A percentile compares a stretch with the other conserved stretches of the same genome.
Conservation (phyloP, 305 asterid species). For the Stenogyne calaminthoides region DNA sequence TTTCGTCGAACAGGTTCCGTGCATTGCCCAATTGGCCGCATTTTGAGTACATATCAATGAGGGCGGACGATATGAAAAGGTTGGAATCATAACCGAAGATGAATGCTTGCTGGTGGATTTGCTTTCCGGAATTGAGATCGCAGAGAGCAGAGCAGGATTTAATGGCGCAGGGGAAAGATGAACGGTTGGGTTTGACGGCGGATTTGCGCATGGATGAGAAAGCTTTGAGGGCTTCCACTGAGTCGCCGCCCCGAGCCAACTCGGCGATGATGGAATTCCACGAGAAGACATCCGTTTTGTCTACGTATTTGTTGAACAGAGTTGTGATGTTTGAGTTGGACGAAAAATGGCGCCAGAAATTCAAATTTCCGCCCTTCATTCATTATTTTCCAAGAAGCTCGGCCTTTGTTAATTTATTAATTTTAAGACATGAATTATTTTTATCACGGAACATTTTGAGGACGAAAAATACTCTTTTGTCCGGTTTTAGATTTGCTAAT, state of each 20-base stretch:
- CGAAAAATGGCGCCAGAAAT: constrained; percentile 29
- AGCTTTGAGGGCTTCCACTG: constrained; percentile 72
- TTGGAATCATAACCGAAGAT: constrained; percentile 63
- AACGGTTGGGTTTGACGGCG: constrained; percentile 66
- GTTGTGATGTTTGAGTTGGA: constrained; percentile 43
- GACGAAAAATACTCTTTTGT: too few species aligned
- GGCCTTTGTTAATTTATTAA: not conserved
- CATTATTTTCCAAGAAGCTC: constrained; percentile 6
- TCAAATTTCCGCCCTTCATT: constrained; percentile 34
- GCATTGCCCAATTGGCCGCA: constrained; percentile 67
- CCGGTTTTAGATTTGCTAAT: too few species aligned
- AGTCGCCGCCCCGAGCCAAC: constrained; percentile 81
- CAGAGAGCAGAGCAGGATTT: constrained; percentile 75
- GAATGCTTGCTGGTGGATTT: constrained; percentile 79
- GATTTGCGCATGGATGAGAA: constrained; percentile 81
- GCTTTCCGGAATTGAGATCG: constrained; percentile 76
- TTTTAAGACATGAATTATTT: not conserved
- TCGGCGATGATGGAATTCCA: constrained; percentile 91
- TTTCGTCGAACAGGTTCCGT: constrained; percentile 65
- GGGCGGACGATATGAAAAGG: constrained; percentile 74
- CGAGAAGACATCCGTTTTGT: constrained; percentile 64
- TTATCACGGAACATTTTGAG: not conserved
- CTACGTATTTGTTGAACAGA: constrained; percentile 71
- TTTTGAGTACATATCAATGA: constrained; percentile 78
- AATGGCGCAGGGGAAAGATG: constrained; percentile 81